Evolutionary conservation across 306 rosid species (phyloP), one percentile per base, ranked within the genome.

Genomic region (Spatholobus suberectus): DNA sequence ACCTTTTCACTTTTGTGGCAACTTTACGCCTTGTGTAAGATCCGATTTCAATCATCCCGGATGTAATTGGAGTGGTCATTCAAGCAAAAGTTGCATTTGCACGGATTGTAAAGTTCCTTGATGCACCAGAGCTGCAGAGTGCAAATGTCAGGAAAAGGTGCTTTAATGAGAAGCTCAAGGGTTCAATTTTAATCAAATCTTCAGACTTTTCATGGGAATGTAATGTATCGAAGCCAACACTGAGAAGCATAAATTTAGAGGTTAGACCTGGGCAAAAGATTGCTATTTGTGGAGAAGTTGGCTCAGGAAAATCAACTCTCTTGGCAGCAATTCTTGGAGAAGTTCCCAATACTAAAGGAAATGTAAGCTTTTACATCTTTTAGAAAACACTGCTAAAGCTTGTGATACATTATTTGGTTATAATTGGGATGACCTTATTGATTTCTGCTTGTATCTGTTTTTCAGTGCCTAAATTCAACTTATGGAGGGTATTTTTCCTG

Each of bases 241-340:
- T 92, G 34, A 81, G 82, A 71, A 82, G 88, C 77, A 80, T 92
- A 62, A 84, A 89, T 80, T 67, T 92, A 11, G 86, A 57, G 85
- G 89, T 89, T 26, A 63, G 61, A 41, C 83, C 74, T 13, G 92
- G 94, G 15, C 87, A 90, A 35, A 92, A 88, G 83, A 85, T 92
- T n/a, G 95, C 97, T 62, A 83, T 90, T 21, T 90, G 95, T 59
- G 97, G 97, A 55, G 92, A 89, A 84, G 94, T 92, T 55, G 97
- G 97, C 65, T 89, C 93, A 20, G 97, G 97, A 2, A 92, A 92
- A 83, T 90, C 97, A 72, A 86, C 93, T 54, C 86, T 92, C 51
- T 77, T 92, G 40, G 88, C 92, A 6, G 85, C 97, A 63, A 80
- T 92, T 89, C 92, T 92, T 1, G 90, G 94, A 34, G 95, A 92